Percentiles rank a stretch among this genome's conserved stretches.
Conservation (phyloP, 306 rosid genomes). For the Cucumis cinereus region DNA sequence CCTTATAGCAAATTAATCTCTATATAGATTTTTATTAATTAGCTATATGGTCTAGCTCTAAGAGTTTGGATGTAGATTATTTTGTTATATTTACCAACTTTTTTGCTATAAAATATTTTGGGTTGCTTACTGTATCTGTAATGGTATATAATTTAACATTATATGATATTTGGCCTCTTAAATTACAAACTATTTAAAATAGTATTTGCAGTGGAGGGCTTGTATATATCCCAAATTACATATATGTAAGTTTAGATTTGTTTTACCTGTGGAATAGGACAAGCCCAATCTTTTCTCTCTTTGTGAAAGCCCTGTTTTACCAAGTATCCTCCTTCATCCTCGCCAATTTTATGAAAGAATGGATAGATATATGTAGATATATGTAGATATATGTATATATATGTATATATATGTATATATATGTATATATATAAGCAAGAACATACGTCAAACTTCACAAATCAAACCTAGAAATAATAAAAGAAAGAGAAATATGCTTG, state of each 20-base stretch:
- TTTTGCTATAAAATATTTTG: too few species aligned
- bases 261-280: constrained; percentile 27
- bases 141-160: too few species aligned
- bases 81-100: too few species aligned
- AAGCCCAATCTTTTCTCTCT: neutral
- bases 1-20: too few species aligned
- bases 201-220: neutral
- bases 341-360: neutral
- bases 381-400: too few species aligned
- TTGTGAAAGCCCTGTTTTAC: constrained; percentile 8
- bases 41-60: too few species aligned
- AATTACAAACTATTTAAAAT: neutral
- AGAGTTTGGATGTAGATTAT: too few species aligned
- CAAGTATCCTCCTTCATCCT: constrained; percentile 33
- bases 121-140: too few species aligned
- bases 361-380: too few species aligned
- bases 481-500: constrained; percentile 52
- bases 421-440: neutral
- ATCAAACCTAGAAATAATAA: neutral
- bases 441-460: neutral
- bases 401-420: too few species aligned
- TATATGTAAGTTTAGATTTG: neutral
- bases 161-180: neutral
- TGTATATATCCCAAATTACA: neutral
- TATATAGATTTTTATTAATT: too few species aligned